Evolutionary conservation across 306 rosid genomes (phyloP).

Genomic region (Fagus crenata): DNA sequence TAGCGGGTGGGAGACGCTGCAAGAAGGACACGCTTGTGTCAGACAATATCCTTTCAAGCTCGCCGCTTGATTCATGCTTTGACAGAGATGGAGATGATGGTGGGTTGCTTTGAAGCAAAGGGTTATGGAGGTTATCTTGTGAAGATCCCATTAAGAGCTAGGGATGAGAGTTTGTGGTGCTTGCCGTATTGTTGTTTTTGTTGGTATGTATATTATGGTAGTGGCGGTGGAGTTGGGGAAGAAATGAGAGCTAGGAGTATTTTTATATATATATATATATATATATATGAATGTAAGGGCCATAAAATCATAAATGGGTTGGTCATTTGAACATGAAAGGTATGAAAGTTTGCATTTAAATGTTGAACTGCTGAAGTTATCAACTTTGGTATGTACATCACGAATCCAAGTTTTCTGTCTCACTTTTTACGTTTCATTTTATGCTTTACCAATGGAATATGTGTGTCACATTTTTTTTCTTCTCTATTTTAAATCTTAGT

Average conservation of each 20-base stretch:
- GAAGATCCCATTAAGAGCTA: conserved; percentile 25
- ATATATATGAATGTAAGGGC: too few relatives aligned
- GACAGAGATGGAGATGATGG: conserved; percentile 8
- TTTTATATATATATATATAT: too few relatives aligned
- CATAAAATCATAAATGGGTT: neutral
- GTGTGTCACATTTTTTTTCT: too few relatives aligned
- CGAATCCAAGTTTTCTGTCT: too few relatives aligned
- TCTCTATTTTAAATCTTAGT: too few relatives aligned
- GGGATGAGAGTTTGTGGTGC: neutral
- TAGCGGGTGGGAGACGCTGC: too few relatives aligned
- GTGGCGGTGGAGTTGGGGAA: neutral
- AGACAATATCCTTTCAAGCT: too few relatives aligned
- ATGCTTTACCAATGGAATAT: too few relatives aligned
- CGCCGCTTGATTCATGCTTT: conserved; percentile 18
- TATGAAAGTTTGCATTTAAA: neutral
- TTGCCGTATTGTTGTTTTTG: too few relatives aligned
- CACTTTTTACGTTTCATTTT: too few relatives aligned
- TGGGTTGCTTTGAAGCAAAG: conserved; percentile 8
- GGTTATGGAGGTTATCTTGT: neutral
- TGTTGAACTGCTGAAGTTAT: neutral
- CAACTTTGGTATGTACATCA: neutral
- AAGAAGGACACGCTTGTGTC: too few relatives aligned
- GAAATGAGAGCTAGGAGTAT: too few relatives aligned
- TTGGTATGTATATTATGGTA: neutral
- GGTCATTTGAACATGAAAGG: neutral